Percentiles rank a stretch among this genome's conserved stretches.
phyloP scores from a whole-genome alignment of 179 eudicot species.

The Camellia oleifera region DNA sequence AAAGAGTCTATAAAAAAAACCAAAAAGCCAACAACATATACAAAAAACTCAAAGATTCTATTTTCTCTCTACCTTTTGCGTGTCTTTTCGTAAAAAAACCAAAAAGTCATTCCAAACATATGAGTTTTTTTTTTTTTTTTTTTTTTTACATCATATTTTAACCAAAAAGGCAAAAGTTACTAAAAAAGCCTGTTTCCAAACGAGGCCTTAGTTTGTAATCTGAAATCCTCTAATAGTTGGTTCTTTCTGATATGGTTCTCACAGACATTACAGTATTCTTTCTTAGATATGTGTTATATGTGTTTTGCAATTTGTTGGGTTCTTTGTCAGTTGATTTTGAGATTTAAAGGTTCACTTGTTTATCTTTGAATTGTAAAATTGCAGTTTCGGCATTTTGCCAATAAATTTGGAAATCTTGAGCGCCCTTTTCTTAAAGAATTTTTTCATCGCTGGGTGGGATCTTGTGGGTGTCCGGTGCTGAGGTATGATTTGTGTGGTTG shows the following conservation, averaged over 20 bases:
- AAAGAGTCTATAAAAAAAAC: no score
- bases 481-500: constrained; percentile 43
- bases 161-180: no score
- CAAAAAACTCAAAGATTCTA: no score
- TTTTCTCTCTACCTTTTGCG: no score
- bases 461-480: constrained; percentile 91
- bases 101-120: no score
- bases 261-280: not conserved
- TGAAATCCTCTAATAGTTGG: not conserved
- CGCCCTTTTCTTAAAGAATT: constrained; percentile 96
- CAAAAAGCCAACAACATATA: no score
- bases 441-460: constrained; percentile 96
- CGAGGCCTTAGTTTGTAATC: not conserved
- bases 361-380: constrained; percentile 15
- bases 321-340: not conserved
- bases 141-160: no score
- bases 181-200: no score
- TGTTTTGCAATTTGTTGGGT: constrained; percentile 3
- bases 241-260: not conserved
- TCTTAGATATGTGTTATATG: not conserved
- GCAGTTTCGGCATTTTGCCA: constrained; percentile 94
- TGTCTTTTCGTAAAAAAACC: no score
- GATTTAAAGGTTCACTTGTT: not conserved
- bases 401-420: constrained; percentile 95
- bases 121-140: no score